Percentiles rank a stretch among this genome's conserved stretches.
phyloP scores from a whole-genome alignment of 2,329 filamentous ascomycete genomes.

The Metarhizium humberi region DNA sequence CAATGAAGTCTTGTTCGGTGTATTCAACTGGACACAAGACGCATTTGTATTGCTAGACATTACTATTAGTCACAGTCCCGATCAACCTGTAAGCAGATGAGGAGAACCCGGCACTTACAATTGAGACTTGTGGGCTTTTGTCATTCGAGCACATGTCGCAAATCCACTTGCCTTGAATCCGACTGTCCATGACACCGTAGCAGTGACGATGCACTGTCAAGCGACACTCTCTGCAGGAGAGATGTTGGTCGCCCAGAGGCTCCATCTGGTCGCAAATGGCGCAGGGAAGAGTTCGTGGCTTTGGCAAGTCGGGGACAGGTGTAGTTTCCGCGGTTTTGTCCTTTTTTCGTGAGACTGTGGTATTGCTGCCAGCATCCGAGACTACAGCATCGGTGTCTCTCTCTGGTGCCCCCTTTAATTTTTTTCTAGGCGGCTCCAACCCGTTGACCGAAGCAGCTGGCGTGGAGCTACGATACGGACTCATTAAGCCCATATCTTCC shows the following conservation, averaged over 20 bases:
- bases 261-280: conserved; percentile 73
- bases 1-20: conserved; percentile 76
- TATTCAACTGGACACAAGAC: conserved; percentile 78
- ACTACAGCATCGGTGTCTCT: conserved; percentile 38
- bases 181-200: conserved; percentile 72
- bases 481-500: conserved; percentile 45
- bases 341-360: conserved; percentile 45
- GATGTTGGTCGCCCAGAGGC: conserved; percentile 58
- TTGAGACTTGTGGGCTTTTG: conserved; percentile 84
- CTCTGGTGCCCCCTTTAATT: conserved; percentile 47
- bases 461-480: conserved; percentile 33
- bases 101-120: conserved; percentile 44
- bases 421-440: conserved; percentile 54
- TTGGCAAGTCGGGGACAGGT: conserved; percentile 65
- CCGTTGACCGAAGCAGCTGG: conserved; percentile 19
- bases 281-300: conserved; percentile 71
- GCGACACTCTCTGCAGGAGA: conserved; percentile 80
- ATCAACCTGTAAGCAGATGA: background rate
- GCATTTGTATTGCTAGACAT: conserved; percentile 67
- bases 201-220: conserved; percentile 86
- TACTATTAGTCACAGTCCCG: conserved; percentile 17
- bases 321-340: conserved; percentile 46
- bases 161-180: conserved; percentile 71
- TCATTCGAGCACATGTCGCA: conserved; percentile 97
- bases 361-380: conserved; percentile 35